phyloP scores from a whole-genome alignment of 306 rosid genomes.

The Gastrolobium bilobum region DNA sequence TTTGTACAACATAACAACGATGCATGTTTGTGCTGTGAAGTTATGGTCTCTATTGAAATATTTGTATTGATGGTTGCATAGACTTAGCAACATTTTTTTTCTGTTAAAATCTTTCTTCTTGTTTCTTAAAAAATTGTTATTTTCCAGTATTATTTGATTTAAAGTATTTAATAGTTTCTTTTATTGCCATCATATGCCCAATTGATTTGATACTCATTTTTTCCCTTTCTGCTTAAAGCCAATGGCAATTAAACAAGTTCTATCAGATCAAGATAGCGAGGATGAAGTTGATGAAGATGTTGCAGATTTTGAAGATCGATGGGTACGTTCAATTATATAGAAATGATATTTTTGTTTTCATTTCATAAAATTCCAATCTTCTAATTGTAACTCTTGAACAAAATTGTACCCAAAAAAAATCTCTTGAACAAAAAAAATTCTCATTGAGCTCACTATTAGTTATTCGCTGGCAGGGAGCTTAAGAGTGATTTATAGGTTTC shows the following conservation, averaged over 20 bases:
- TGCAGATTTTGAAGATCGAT: slow-evolving; percentile 86
- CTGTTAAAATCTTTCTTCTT: background rate
- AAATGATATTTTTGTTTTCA: background rate
- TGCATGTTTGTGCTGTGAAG: background rate
- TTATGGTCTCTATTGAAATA: background rate
- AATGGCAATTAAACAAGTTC: slow-evolving; percentile 76
- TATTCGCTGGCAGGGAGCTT: slow-evolving; percentile 8
- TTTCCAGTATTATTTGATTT: background rate
- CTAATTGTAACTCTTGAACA: background rate
- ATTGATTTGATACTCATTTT: slow-evolving; percentile 27
- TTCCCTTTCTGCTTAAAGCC: slow-evolving; percentile 65
- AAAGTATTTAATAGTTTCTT: background rate
- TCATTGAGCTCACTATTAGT: background rate
- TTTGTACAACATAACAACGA: background rate
- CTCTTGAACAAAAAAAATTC: slow-evolving; percentile 33
- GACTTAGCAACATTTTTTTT: slow-evolving; percentile 15
- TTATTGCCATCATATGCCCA: slow-evolving; percentile 15
- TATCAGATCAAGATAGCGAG: slow-evolving; percentile 87
- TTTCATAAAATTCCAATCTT: background rate
- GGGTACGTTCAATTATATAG: slow-evolving; percentile 60
- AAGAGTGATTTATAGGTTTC: slow-evolving; percentile 10
- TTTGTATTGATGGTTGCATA: background rate
- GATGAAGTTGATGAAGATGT: slow-evolving; percentile 95
- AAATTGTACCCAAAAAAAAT: no score
- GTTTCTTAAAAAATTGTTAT: background rate